Conservation (phyloP, 805 yeast genomes). For the Sugiyamaella marilandica region DNA sequence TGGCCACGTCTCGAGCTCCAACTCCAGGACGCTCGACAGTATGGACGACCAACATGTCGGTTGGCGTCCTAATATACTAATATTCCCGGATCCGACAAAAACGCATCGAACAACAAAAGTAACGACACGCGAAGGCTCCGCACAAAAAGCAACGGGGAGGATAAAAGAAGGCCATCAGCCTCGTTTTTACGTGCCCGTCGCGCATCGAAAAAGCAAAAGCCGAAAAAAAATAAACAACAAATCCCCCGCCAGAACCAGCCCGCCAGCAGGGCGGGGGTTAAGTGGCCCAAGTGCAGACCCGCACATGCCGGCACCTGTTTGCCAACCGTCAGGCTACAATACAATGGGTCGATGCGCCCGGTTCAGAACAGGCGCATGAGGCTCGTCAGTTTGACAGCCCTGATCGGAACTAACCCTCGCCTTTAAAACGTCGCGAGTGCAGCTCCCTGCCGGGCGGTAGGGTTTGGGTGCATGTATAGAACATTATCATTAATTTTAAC, state of each 20-base stretch:
- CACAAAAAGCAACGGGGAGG: too few species aligned
- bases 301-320: background rate
- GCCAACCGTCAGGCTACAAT: too few species aligned
- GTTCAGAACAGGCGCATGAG: background rate
- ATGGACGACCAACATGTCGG: too few species aligned
- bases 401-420: conserved; percentile 1
- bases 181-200: background rate
- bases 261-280: background rate
- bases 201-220: background rate
- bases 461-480: conserved; percentile 1
- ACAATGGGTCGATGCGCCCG: background rate
- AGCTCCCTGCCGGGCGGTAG: background rate
- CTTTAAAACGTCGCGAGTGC: background rate
- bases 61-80: background rate
- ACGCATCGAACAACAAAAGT: conserved; percentile 3
- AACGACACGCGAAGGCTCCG: background rate
- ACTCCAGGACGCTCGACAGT: too few species aligned
- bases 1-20: too few species aligned
- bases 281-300: background rate
- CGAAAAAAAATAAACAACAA: background rate
- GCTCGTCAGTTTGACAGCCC: conserved; percentile 1
- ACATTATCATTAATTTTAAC: conserved; percentile 1
- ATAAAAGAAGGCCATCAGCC: too few species aligned
- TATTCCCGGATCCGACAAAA: background rate
- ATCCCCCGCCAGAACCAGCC: background rate